Percentiles rank a stretch among this genome's conserved stretches.
phyloP scores from a whole-genome alignment of 495 filamentous ascomycete genomes.

The Podospora appendiculata region DNA sequence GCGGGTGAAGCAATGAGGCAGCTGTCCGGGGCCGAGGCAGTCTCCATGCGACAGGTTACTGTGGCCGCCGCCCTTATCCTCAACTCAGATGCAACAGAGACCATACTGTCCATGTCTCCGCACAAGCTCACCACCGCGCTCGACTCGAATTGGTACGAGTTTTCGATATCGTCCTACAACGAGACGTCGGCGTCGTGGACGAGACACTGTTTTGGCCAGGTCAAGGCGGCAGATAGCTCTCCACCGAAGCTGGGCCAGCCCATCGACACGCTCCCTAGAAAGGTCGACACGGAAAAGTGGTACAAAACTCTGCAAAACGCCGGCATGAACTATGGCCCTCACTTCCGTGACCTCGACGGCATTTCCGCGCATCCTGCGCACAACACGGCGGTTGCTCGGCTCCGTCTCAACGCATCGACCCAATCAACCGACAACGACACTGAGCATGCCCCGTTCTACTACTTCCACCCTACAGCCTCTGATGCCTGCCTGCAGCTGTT shows the following conservation, averaged over 20 bases:
- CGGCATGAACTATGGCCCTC: neutral
- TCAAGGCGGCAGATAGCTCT: no score
- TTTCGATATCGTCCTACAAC: no score
- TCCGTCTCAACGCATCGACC: neutral
- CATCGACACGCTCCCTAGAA: no score
- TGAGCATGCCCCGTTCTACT: neutral
- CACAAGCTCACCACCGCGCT: no score
- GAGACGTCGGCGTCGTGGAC: no score
- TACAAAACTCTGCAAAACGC: neutral
- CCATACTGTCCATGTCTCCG: no score
- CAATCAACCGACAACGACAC: neutral
- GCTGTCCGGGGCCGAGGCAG: neutral
- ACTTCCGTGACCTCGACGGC: neutral
- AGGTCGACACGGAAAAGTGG: neutral
- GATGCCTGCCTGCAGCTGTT: neutral
- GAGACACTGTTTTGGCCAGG: no score
- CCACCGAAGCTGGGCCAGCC: no score
- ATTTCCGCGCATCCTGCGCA: neutral
- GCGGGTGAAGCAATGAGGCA: neutral
- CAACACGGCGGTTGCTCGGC: neutral
- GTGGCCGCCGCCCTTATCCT: no score
- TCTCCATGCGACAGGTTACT: no score
- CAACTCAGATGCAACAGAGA: no score
- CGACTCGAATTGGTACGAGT: no score
- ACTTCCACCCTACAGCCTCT: neutral